Base-by-base conservation (phyloP, 1,284 basidiomycete genomes). In the Fomitopsis pinicola region DNA sequence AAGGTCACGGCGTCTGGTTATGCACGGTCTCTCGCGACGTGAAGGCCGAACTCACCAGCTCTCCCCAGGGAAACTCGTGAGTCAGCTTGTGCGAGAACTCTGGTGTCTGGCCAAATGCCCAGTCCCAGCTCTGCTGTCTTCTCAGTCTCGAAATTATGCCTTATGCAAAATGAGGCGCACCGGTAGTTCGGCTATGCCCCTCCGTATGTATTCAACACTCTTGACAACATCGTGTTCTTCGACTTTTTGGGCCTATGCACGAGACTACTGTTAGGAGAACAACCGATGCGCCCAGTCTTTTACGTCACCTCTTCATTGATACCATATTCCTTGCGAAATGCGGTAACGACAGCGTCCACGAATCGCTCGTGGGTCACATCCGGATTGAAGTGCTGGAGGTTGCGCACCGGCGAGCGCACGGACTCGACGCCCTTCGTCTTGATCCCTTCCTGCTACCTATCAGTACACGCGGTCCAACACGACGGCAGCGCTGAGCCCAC, bases 91-190 rank as follows among this genome's bases (percentile, higher is more conserved):
- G 86, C 46, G 86, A 90, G 72, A 99, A 98, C 71, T 97, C 92
- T 58, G 97, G 97, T 0, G 96, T 97, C 72, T 97, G 93, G 0
- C 96, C 97, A 70, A 87, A 98, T 35, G 86, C 81, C 95, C 96
- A 99, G 28, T 92, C 84, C 97, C 97, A 98, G 44, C 83, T 88
- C 91, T 96, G 70, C 4, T 35, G 54, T 33, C 0, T 36, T 0
- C 22, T 15, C 40, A 22, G 9, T 26, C 9, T 9, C 26, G 19
- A n/a, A 9, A 6, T 19, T 1, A 17, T 54, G n/a, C 38, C 42
- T 33, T 3, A 33, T n/a, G 30, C 9, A 10, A 2, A 19, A 9
- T 17, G 57, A 42, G 1, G 70, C 84, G 58, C 65, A 89, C 93
- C 65, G 77, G 79, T 55, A 97, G 77, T 70, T 96, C 93, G 1